A percentile compares a stretch with the other conserved stretches of the same genome.
phyloP scores from a whole-genome alignment of 2,329 filamentous ascomycete species.

The Sordariomycetes sp. region DNA sequence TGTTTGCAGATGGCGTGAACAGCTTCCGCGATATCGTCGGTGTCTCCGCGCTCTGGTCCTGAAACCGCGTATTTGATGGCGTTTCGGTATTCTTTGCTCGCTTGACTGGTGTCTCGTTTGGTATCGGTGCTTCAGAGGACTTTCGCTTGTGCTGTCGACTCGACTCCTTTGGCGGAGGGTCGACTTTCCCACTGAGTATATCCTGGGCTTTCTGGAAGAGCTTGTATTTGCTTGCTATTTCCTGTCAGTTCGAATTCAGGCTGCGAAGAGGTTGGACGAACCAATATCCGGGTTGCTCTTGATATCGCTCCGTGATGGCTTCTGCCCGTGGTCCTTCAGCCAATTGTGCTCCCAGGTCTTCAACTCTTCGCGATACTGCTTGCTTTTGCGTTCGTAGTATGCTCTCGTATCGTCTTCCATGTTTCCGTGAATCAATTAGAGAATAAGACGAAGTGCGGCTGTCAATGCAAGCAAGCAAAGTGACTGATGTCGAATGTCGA shows the following conservation, averaged over 20 bases:
- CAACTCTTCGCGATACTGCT: slow-evolving; percentile 55
- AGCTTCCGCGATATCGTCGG: slow-evolving; percentile 48
- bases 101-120: slow-evolving; percentile 41
- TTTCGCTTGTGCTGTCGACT: slow-evolving; percentile 14
- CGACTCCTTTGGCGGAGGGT: slow-evolving; percentile 20
- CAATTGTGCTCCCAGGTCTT: slow-evolving; percentile 69
- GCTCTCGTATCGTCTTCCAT: slow-evolving; percentile 39
- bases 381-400: slow-evolving; percentile 39
- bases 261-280: slow-evolving; percentile 23
- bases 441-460: too few relatives aligned
- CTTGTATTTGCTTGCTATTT: slow-evolving; percentile 61
- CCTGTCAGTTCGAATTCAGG: slow-evolving; percentile 2
- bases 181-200: slow-evolving; percentile 44
- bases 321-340: slow-evolving; percentile 54
- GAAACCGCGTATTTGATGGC: slow-evolving; percentile 29
- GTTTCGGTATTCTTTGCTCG: slow-evolving; percentile 36
- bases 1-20: slow-evolving; percentile 50
- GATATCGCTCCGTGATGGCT: slow-evolving; percentile 67
- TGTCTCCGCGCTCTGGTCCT: slow-evolving; percentile 39
- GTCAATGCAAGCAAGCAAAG: too few relatives aligned
- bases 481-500: too few relatives aligned
- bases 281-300: slow-evolving; percentile 64
- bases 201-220: slow-evolving; percentile 61
- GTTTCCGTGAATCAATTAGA: not conserved
- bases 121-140: slow-evolving; percentile 15